Percentiles rank a stretch among this genome's conserved stretches.
Conservation (phyloP, 306 rosid species). For the Quercus berberidifolia region DNA sequence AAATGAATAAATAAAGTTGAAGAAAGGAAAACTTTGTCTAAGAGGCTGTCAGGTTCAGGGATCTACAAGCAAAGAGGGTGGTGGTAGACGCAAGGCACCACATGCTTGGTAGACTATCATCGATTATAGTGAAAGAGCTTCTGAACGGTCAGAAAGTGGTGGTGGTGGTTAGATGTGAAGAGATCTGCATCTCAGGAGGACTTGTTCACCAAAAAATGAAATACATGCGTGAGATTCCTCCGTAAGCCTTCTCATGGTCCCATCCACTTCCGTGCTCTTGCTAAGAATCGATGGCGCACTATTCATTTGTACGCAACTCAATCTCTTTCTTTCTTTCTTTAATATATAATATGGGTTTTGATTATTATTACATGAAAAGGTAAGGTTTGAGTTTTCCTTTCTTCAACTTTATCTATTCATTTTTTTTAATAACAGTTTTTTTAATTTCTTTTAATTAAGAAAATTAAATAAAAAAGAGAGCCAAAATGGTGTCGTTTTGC, state of each 20-base stretch:
- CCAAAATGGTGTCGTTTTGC: too few relatives aligned
- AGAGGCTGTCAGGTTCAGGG: conserved; percentile 54
- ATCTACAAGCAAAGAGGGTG: conserved; percentile 61
- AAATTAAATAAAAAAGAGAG: too few relatives aligned
- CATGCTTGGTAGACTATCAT: conserved; percentile 58
- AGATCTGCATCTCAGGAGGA: conserved; percentile 74
- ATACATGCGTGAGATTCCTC: conserved; percentile 22
- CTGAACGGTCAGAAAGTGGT: conserved; percentile 76
- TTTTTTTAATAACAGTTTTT: too few relatives aligned
- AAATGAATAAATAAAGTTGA: too few relatives aligned
- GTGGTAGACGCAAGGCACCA: conserved; percentile 80
- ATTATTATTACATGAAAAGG: not conserved
- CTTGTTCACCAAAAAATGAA: conserved; percentile 76
- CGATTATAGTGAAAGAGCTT: conserved; percentile 67
- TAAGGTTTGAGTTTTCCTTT: too few relatives aligned
- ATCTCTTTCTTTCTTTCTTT: not conserved
- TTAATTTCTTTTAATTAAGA: too few relatives aligned
- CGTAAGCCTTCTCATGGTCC: conserved; percentile 37
- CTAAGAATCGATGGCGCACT: conserved; percentile 80
- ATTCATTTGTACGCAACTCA: conserved; percentile 52
- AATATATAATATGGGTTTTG: not conserved
- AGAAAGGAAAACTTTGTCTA: too few relatives aligned
- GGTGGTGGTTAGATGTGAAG: conserved; percentile 56
- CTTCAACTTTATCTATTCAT: too few relatives aligned
- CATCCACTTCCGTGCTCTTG: conserved; percentile 68